Conservation (phyloP, 371 early-diverging fungal species). For the Smittium culicis region DNA sequence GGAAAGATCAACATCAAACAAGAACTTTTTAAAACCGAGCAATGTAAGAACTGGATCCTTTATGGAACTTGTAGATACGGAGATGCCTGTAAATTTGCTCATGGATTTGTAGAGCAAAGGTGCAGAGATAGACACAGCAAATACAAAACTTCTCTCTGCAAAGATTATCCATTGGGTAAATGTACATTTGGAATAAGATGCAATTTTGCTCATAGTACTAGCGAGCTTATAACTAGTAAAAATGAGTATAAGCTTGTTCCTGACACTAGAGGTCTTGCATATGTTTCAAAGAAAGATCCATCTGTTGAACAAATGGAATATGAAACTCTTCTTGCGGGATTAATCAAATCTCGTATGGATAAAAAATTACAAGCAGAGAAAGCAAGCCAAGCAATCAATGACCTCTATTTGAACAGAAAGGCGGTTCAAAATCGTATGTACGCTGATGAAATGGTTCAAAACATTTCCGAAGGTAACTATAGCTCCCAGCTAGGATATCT, state of each 20-base stretch:
- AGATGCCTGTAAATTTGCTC: slow-evolving; percentile 32
- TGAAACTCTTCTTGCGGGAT: background rate
- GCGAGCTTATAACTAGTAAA: slow-evolving; percentile 15
- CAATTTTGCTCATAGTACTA: slow-evolving; percentile 31
- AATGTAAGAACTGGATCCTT: slow-evolving; percentile 29
- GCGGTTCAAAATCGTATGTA: background rate
- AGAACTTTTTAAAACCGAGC: slow-evolving; percentile 32
- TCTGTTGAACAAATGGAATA: background rate
- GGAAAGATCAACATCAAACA: slow-evolving; percentile 29
- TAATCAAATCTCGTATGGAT: background rate
- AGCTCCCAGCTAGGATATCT: background rate
- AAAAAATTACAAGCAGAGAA: background rate
- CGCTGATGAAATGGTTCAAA: background rate
- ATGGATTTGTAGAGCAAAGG: slow-evolving; percentile 27
- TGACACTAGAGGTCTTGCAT: background rate
- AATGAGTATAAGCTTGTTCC: background rate
- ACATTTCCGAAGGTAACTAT: background rate
- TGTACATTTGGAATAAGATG: slow-evolving; percentile 32
- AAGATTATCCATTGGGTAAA: slow-evolving; percentile 31
- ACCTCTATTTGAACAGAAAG: background rate
- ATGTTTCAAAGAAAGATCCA: background rate
- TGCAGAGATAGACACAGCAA: slow-evolving; percentile 25
- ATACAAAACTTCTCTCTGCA: slow-evolving; percentile 33
- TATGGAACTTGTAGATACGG: slow-evolving; percentile 33
- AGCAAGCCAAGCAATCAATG: background rate